Percentiles rank a stretch among this genome's conserved stretches.
Evolutionary conservation across 345 rosid genomes (phyloP).

Genomic region (Lumnitzera littorea): DNA sequence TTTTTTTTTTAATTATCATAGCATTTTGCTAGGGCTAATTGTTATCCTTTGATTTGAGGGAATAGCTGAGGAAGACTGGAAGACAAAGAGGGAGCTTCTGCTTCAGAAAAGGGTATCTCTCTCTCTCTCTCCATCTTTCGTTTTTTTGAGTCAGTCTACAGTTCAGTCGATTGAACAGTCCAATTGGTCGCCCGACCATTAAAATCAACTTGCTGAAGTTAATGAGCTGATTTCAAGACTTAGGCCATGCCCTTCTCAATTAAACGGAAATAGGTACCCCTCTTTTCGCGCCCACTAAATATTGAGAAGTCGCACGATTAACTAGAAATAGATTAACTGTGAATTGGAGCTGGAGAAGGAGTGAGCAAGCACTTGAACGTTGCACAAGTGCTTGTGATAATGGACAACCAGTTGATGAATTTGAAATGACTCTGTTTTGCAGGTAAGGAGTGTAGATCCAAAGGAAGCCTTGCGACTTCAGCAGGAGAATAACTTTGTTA

Average conservation of each 20-base stretch:
- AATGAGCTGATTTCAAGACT: too few relatives aligned
- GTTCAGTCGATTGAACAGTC: too few relatives aligned
- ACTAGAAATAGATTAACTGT: too few relatives aligned
- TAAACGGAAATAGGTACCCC: neutral
- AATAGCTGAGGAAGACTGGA: conserved; percentile 98
- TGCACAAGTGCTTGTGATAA: neutral
- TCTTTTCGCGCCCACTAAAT: too few relatives aligned
- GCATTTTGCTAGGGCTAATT: neutral
- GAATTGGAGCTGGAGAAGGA: too few relatives aligned
- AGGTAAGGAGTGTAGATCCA: conserved; percentile 93
- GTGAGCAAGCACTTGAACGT: neutral
- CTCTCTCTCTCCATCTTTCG: conserved; percentile 5
- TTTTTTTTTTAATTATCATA: too few relatives aligned
- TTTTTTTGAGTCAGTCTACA: neutral
- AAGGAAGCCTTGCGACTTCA: conserved; percentile 96
- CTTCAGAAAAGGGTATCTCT: conserved; percentile 64
- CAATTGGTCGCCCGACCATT: neutral
- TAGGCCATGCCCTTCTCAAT: too few relatives aligned
- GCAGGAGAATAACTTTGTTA: conserved; percentile 88
- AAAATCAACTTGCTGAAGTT: neutral
- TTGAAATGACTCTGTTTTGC: conserved; percentile 5
- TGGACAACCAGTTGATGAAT: neutral
- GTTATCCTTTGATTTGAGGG: conserved; percentile 30
- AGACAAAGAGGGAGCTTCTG: conserved; percentile 67
- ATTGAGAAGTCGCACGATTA: too few relatives aligned